phyloP scores from a whole-genome alignment of 2,329 filamentous ascomycete genomes.

The Aspergillus sp. region DNA sequence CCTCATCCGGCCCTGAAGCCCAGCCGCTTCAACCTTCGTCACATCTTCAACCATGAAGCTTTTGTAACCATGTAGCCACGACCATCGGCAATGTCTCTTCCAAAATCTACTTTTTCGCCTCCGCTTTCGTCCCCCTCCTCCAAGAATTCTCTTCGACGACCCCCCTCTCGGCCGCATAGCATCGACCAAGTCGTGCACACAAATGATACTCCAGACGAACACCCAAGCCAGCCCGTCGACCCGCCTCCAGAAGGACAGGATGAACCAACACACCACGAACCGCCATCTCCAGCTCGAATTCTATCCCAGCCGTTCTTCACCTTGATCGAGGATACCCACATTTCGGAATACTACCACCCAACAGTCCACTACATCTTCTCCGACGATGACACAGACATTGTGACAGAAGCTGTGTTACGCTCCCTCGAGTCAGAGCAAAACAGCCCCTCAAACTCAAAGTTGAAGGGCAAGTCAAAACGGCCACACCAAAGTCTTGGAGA shows the following conservation, averaged over 20 bases:
- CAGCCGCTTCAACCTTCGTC: background rate
- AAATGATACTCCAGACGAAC: conserved; percentile 8
- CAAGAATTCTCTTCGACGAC: conserved; percentile 23
- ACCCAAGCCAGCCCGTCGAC: conserved; percentile 6
- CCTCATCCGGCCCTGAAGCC: background rate
- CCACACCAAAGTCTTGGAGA: conserved; percentile 4
- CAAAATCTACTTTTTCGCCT: conserved; percentile 24
- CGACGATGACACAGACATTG: conserved; percentile 80
- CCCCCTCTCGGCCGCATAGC: conserved; percentile 22
- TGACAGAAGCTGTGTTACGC: conserved; percentile 65
- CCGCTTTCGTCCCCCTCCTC: conserved; percentile 31
- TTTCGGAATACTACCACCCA: conserved; percentile 75
- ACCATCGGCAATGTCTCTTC: conserved; percentile 35
- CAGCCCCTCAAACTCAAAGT: conserved; percentile 22
- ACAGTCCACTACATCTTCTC: conserved; percentile 88
- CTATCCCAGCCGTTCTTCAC: conserved; percentile 81
- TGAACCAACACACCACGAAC: conserved; percentile 18
- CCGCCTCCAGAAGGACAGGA: conserved; percentile 16
- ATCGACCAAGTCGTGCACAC: conserved; percentile 11
- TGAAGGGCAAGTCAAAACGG: conserved; percentile 8
- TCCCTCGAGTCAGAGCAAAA: conserved; percentile 51
- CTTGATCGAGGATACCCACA: conserved; percentile 73
- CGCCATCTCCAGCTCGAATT: conserved; percentile 29
- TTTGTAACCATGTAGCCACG: conserved; percentile 30
- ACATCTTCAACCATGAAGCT: background rate